phyloP scores from a whole-genome alignment of 805 yeast genomes.

The Wickerhamomyces chaumierensis region DNA sequence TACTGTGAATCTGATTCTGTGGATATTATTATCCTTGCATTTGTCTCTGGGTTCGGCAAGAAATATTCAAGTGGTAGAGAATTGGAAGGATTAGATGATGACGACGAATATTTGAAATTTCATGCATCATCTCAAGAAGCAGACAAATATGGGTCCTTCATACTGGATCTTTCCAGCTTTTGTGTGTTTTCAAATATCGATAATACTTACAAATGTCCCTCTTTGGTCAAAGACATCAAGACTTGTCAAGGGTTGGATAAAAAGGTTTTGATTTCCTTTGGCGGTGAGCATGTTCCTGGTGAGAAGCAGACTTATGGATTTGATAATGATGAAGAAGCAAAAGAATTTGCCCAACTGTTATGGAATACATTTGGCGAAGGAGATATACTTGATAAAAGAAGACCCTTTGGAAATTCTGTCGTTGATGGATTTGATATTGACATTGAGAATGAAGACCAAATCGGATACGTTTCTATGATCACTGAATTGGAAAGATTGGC shows the following conservation, averaged over 20 bases:
- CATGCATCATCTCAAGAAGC: too few species aligned
- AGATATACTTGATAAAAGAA: slow-evolving; percentile 13
- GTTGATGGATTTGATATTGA: slow-evolving; percentile 94
- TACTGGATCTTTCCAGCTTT: slow-evolving; percentile 43
- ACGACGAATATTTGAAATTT: too few species aligned
- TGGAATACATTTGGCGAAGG: slow-evolving; percentile 60
- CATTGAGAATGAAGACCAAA: slow-evolving; percentile 52
- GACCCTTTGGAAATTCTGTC: slow-evolving; percentile 60
- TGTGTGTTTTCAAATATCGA: slow-evolving; percentile 20
- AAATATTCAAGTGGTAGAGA: slow-evolving; percentile 1
- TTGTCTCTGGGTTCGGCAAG: slow-evolving; percentile 23
- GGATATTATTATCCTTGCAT: slow-evolving; percentile 66
- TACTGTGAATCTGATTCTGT: slow-evolving; percentile 59
- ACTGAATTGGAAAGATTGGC: slow-evolving; percentile 30
- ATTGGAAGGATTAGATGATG: slow-evolving; percentile 4
- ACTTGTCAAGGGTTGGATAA: slow-evolving; percentile 75
- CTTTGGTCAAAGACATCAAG: slow-evolving; percentile 56
- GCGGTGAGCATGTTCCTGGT: slow-evolving; percentile 54
- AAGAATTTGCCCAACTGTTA: slow-evolving; percentile 40
- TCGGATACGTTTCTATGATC: slow-evolving; percentile 61
- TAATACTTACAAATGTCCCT: slow-evolving; percentile 28
- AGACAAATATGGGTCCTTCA: slow-evolving; percentile 11
- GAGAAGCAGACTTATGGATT: slow-evolving; percentile 51
- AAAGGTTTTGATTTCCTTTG: slow-evolving; percentile 63
- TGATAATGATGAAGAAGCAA: slow-evolving; percentile 66